Conservation (phyloP, 176 grass and related monocot genomes). For the Phoenix roebelenii region DNA sequence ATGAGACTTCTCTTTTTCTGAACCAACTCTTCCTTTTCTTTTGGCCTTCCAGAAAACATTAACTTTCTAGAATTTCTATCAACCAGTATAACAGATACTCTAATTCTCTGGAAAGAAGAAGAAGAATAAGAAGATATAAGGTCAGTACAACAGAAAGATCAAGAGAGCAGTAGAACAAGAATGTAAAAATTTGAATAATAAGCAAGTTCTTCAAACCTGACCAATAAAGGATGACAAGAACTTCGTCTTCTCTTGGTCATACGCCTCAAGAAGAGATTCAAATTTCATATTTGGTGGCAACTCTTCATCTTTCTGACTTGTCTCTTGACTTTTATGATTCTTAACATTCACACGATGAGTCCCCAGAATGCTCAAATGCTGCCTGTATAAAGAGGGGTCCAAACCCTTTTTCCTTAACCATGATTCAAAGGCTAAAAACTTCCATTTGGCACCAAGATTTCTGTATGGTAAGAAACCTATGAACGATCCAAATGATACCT, state of each 20-base stretch:
- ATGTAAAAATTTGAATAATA: neutral
- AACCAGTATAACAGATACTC: slow-evolving; percentile 60
- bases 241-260: slow-evolving; percentile 69
- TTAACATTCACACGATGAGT: slow-evolving; percentile 29
- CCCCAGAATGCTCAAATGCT: slow-evolving; percentile 44
- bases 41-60: slow-evolving; percentile 73
- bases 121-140: slow-evolving; percentile 1
- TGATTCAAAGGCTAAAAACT: slow-evolving; percentile 80
- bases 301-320: slow-evolving; percentile 30
- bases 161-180: no score
- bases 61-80: slow-evolving; percentile 65
- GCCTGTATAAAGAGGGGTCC: slow-evolving; percentile 62
- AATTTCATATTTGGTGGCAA: slow-evolving; percentile 46
- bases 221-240: slow-evolving; percentile 96
- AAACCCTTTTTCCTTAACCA: slow-evolving; percentile 84
- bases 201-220: slow-evolving; percentile 54
- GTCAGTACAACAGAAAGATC: slow-evolving; percentile 4
- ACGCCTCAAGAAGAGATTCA: slow-evolving; percentile 61
- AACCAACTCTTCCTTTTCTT: slow-evolving; percentile 60
- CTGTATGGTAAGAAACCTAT: slow-evolving; percentile 83
- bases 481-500: slow-evolving; percentile 84
- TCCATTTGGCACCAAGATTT: slow-evolving; percentile 76
- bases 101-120: slow-evolving; percentile 50
- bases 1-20: slow-evolving; percentile 89
- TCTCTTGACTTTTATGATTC: slow-evolving; percentile 23